Evolutionary conservation across 2,329 filamentous ascomycete species (phyloP).

Genomic region (Diaporthe aspalathi): DNA sequence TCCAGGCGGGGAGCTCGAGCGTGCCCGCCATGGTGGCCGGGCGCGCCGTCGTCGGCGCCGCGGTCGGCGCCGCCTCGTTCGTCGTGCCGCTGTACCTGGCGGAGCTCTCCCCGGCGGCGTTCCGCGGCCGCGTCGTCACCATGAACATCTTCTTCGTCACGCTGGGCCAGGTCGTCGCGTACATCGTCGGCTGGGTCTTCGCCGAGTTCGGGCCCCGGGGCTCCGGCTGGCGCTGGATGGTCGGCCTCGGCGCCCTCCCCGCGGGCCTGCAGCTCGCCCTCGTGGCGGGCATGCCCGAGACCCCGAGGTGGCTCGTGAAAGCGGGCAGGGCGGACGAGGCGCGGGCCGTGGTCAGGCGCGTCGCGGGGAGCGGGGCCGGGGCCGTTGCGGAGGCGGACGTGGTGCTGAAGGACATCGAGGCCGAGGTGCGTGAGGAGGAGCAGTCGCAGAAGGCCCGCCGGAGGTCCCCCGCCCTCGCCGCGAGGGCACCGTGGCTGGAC

Average conservation of each 20-base stretch:
- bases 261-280: slow-evolving; percentile 77
- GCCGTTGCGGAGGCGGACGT: slow-evolving; percentile 61
- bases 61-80: slow-evolving; percentile 81
- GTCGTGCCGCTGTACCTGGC: slow-evolving; percentile 90
- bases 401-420: slow-evolving; percentile 76
- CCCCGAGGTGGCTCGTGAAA: slow-evolving; percentile 86
- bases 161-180: slow-evolving; percentile 88
- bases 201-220: slow-evolving; percentile 61
- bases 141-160: slow-evolving; percentile 87
- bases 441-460: slow-evolving; percentile 62
- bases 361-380: slow-evolving; percentile 64
- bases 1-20: slow-evolving; percentile 69
- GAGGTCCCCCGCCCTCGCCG: slow-evolving; percentile 44
- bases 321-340: slow-evolving; percentile 72
- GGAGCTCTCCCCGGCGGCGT: slow-evolving; percentile 81
- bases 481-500: slow-evolving; percentile 52
- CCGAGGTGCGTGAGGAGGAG: slow-evolving; percentile 77
- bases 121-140: slow-evolving; percentile 84
- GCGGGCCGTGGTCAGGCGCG: slow-evolving; percentile 70
- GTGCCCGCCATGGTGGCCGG: slow-evolving; percentile 76
- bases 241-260: slow-evolving; percentile 84
- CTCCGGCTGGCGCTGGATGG: slow-evolving; percentile 90
- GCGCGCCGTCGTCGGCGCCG: slow-evolving; percentile 75
- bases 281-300: slow-evolving; percentile 83
- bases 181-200: slow-evolving; percentile 83